Conservation (phyloP, 1,284 basidiomycete species). For the Inonotus obliquus region DNA sequence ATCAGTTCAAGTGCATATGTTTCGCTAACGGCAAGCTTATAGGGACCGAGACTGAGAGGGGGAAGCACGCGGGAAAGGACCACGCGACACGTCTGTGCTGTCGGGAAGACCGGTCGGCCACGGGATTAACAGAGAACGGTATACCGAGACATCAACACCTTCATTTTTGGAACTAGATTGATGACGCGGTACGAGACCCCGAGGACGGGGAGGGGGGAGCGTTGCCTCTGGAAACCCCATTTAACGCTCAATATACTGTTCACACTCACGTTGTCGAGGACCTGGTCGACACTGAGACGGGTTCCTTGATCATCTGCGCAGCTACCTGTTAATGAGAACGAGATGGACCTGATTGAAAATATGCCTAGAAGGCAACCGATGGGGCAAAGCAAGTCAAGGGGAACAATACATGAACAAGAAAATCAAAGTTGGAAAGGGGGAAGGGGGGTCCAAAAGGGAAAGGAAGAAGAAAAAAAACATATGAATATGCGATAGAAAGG, state of each 20-base stretch:
- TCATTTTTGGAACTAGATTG: not conserved
- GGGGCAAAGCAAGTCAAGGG: not conserved
- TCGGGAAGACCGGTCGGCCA: slow-evolving; percentile 1
- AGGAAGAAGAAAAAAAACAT: slow-evolving; percentile 4
- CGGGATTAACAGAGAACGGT: not conserved
- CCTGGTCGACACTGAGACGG: not conserved
- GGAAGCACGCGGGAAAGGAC: not conserved
- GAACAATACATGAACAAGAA: not conserved
- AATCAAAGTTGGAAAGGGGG: too few species aligned
- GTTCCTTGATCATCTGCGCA: not conserved
- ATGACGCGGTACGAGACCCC: slow-evolving; percentile 4
- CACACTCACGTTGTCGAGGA: not conserved
- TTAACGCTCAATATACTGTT: not conserved
- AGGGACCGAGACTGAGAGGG: slow-evolving; percentile 1
- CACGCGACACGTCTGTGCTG: slow-evolving; percentile 3
- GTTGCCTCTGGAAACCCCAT: not conserved
- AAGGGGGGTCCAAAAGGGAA: too few species aligned
- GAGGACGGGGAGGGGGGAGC: not conserved
- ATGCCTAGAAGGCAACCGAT: not conserved
- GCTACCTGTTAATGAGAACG: not conserved
- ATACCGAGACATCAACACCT: not conserved
- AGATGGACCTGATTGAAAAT: not conserved
- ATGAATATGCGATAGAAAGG: not conserved
- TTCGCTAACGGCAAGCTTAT: not conserved
- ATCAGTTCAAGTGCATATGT: not conserved